Conservation (phyloP, 2,329 filamentous ascomycete species). For the Chlorencoelia australis region DNA sequence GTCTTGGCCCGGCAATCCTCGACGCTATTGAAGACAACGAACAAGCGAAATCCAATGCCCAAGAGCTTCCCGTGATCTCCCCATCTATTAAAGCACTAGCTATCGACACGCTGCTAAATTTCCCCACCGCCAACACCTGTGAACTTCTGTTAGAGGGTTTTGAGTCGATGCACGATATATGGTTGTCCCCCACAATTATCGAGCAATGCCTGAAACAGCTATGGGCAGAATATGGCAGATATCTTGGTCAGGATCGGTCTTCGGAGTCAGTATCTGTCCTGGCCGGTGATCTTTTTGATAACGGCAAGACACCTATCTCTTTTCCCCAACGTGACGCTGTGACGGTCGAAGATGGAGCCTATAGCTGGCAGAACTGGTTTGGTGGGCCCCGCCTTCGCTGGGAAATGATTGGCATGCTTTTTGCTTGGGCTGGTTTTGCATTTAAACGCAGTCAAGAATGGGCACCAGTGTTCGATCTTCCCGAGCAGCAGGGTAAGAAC, state of each 20-base stretch:
- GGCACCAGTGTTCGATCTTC: slow-evolving; percentile 18
- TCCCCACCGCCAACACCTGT: slow-evolving; percentile 18
- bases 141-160: slow-evolving; percentile 10
- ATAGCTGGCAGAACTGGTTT: slow-evolving; percentile 23
- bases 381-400: slow-evolving; percentile 21
- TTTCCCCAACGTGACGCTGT: slow-evolving; percentile 17
- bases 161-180: slow-evolving; percentile 7
- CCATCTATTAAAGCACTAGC: slow-evolving; percentile 17
- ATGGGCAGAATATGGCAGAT: slow-evolving; percentile 15
- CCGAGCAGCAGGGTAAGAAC: slow-evolving; percentile 17
- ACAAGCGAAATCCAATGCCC: slow-evolving; percentile 16
- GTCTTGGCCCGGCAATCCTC: slow-evolving; percentile 14
- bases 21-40: slow-evolving; percentile 18
- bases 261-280: slow-evolving; percentile 12
- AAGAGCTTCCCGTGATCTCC: slow-evolving; percentile 16
- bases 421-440: slow-evolving; percentile 19
- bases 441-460: slow-evolving; percentile 19
- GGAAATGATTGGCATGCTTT: slow-evolving; percentile 23
- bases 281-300: slow-evolving; percentile 18
- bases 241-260: slow-evolving; percentile 13
- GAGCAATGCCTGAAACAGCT: slow-evolving; percentile 13
- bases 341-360: no score
- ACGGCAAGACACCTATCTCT: slow-evolving; percentile 18
- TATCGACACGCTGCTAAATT: slow-evolving; percentile 18
- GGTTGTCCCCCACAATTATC: slow-evolving; percentile 15